Base-by-base conservation (phyloP, 805 yeast genomes). In the Blastobotrys peoriensis region DNA sequence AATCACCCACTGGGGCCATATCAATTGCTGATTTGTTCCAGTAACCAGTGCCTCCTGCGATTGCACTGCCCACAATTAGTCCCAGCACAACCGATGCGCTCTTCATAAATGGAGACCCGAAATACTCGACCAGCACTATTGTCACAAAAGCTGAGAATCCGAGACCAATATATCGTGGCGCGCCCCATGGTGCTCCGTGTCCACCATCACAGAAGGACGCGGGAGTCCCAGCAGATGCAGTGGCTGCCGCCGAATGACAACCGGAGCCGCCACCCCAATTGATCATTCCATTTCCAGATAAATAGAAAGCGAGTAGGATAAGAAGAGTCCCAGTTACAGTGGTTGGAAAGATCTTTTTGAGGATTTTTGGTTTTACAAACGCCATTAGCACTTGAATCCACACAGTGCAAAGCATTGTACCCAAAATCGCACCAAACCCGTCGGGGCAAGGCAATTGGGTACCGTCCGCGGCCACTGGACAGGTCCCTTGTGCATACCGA, bases 241-340 rank as follows among this genome's bases (percentile, higher is more conserved):
- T 13, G 13, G 10, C 30, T 9, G 27, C 23, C 17, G 27, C 21
- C 5, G 38, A 42, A 6, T 28, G 57, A 65, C 81, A 76, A 9
- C 75, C 76, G 13, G 81, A 69, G 44, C 91, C 91, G 52, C 91
- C 91, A 36, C 73, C 73, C 78, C 86, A 81, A 61, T 83, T 82
- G 55, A 73, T 61, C 56, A 83, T 76, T 22, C 87, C 89, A 33
- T 81, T 61, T 49, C 66, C 64, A 49, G 83, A 70, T 55, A 83
- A 69, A 15, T 67, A 64, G 40, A 76, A 65, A 57, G 88, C 89
- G 54, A 82, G 82, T 30, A 83, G 66, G 43, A 83, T 60, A 36
- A 83, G 87, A 40, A 83, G 88, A 10, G 88, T 86, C 49, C 89
- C 91, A 17, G 89, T 83, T 45, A 83, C 89, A 40, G 81, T 63